Base-by-base conservation (phyloP, 768 basidiomycete species). In the Suillus ampliporus region DNA sequence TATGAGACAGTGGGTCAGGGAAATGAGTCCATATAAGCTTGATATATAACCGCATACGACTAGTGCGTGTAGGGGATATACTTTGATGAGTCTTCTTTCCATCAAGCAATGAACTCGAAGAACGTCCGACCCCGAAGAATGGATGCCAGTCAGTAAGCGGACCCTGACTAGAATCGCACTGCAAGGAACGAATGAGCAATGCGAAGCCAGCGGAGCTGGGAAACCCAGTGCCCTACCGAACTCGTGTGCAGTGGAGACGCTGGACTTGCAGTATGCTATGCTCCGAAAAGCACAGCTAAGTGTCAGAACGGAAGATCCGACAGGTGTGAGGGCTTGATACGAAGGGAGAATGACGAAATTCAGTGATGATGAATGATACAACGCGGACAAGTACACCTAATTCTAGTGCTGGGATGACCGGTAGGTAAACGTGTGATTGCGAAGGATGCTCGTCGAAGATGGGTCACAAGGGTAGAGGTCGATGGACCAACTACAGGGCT, bases 151-250 rank as follows among this genome's bases (percentile, higher is more conserved):
- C 53, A 54, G 35, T 38, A 21, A 54, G 53, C 21, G 17, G 15
- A 31, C 37, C 53, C 37, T 19, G 19, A 8, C 41, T 43, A 43
- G 40, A 41, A 41, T 17, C 6, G 15, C 6, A 17, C 14, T 15
- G 40, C 19, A 19, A 5, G 15, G 9, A 54, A 54, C 7, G 34
- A 54, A 54, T 37, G 35, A 54, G 9, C 23, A 17, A 26, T 54
- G 53, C 21, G 15, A 26, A 38, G 52, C 21, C 15, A 23, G 28
- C 14, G 10, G 5, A 38, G 31, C 31, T 35, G 34, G 35, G 37
- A 38, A 54, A 38, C 53, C 53, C 53, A 54, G 23, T 38, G 53
- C 53, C 53, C 53, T 54, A 15, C 14, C 37, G 21, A 15, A 54
- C 21, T 54, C 34, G 52, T 35, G n/a, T n/a, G 38, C 38, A 40